A percentile compares a stretch with the other conserved stretches of the same genome.
These are phyloP conservation scores for Sarocladium strictum DNA, from an alignment of 2,329 filamentous ascomycete species.

Conservation along the genomic window DNA sequence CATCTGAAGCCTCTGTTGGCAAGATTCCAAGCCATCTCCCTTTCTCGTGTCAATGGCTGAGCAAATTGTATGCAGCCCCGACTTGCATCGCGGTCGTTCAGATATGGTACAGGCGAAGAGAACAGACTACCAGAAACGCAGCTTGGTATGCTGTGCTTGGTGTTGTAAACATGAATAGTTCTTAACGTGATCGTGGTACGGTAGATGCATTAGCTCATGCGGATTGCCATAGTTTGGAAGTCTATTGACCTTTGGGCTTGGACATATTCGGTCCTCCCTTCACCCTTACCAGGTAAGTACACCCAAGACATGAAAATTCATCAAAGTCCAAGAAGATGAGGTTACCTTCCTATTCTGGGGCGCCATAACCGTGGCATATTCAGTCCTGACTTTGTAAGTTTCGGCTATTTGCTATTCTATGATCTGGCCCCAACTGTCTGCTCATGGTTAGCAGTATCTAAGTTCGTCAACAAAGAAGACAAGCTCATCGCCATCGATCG, in stretches of 20 bases:
- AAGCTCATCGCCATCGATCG: conserved; percentile 54
- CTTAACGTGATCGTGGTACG: too few relatives aligned
- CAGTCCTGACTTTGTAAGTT: conserved; percentile 39
- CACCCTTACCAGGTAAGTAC: conserved; percentile 32
- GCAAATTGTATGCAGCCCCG: conserved; percentile 16
- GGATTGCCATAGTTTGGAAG: conserved; percentile 18
- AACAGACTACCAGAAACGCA: conserved; percentile 25
- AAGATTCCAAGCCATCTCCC: not conserved
- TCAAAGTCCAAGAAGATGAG: conserved; percentile 4
- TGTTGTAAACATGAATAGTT: conserved; percentile 23
- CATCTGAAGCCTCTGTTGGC: conserved; percentile 38
- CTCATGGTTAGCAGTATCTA: conserved; percentile 25
- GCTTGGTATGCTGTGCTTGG: conserved; percentile 27
- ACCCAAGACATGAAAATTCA: not conserved
- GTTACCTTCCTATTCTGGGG: conserved; percentile 30
- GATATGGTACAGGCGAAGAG: conserved; percentile 29
- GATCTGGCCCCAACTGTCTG: not conserved
- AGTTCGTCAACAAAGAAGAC: conserved; percentile 49
- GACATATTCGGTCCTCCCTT: conserved; percentile 22
- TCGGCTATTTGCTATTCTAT: conserved; percentile 31
- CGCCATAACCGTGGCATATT: conserved; percentile 37
- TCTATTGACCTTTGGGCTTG: conserved; percentile 24
- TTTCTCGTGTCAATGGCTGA: not conserved
- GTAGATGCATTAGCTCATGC: too few relatives aligned
- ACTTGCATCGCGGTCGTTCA: conserved; percentile 26